These are phyloP conservation scores for Tritrichomonas musculus DNA, from an alignment of 208 protist species.

Conservation along the genomic window DNA sequence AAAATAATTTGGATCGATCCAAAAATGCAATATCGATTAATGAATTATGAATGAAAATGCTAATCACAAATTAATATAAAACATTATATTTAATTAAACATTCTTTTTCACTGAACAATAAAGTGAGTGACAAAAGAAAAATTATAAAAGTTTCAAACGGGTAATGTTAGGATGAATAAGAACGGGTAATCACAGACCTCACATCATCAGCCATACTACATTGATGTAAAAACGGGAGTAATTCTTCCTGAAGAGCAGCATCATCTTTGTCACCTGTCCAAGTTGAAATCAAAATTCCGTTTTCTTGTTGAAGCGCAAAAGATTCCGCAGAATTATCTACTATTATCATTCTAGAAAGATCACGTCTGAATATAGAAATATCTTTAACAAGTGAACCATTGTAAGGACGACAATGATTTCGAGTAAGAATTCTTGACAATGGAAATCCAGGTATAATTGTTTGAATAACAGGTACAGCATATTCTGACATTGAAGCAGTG, in stretches of 20 bases:
- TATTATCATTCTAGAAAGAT: background rate
- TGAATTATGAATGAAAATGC: too few species aligned
- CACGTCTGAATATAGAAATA: background rate
- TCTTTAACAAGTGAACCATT: background rate
- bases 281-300: background rate
- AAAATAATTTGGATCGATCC: too few species aligned
- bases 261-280: background rate
- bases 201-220: background rate
- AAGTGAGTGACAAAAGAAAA: too few species aligned
- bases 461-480: background rate
- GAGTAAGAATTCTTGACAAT: background rate
- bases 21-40: too few species aligned
- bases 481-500: background rate
- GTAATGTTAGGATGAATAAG: too few species aligned
- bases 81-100: too few species aligned
- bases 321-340: background rate
- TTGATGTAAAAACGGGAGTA: background rate
- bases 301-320: background rate
- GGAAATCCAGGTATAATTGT: background rate
- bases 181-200: background rate
- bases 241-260: background rate
- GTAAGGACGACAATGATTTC: background rate
- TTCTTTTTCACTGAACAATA: too few species aligned
- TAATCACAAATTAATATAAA: too few species aligned
- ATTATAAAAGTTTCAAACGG: too few species aligned